Evolutionary conservation across 495 filamentous ascomycete genomes (phyloP).

Genomic region (Penicillium alfredii): DNA sequence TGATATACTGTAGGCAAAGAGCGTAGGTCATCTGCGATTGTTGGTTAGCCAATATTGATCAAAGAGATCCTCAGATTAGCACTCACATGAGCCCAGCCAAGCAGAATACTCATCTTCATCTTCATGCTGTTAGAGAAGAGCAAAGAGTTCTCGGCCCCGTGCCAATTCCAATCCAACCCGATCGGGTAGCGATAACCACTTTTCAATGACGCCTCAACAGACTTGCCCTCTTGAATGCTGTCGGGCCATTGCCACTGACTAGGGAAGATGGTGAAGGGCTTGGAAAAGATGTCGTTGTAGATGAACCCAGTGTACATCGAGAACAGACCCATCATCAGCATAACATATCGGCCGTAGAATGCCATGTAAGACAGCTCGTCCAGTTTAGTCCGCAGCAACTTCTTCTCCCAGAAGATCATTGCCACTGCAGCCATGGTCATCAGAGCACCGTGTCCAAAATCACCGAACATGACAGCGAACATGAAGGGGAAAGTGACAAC

Average conservation of each 20-base stretch:
- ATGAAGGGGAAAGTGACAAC: constrained; percentile 97
- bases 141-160: constrained; percentile 86
- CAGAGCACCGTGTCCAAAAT: constrained; percentile 85
- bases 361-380: constrained; percentile 97
- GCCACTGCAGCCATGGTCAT: constrained; percentile 73
- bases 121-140: constrained; percentile 97
- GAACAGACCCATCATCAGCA: constrained; percentile 95
- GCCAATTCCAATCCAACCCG: constrained; percentile 95
- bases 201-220: constrained; percentile 59
- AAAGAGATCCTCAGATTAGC: neutral
- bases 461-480: constrained; percentile 99
- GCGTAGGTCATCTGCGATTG: constrained; percentile 85
- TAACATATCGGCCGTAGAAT: constrained; percentile 97
- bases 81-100: constrained; percentile 85
- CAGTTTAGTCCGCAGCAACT: constrained; percentile 72
- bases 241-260: constrained; percentile 85
- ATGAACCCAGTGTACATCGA: constrained; percentile 96
- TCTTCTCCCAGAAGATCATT: constrained; percentile 95
- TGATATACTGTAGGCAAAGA: constrained; percentile 85
- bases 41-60: constrained; percentile 3
- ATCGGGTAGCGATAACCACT: constrained; percentile 83
- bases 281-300: constrained; percentile 98
- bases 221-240: constrained; percentile 52
- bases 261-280: constrained; percentile 76
- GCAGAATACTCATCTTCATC: constrained; percentile 97